These are phyloP conservation scores for Cunninghamia lanceolata DNA, from an alignment of 75 land plant genomes.

Conservation along the genomic window DNA sequence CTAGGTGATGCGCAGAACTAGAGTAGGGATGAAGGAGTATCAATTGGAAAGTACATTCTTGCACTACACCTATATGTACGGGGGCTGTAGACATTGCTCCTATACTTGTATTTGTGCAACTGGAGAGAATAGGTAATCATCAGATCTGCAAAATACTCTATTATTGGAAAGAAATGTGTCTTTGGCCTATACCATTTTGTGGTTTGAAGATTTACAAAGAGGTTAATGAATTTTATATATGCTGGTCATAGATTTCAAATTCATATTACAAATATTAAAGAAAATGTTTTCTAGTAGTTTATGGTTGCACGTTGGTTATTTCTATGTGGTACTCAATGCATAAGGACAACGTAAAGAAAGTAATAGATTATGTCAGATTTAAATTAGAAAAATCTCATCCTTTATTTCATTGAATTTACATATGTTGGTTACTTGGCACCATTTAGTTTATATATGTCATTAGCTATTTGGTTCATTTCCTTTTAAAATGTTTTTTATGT, in stretches of 20 bases:
- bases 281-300: neutral
- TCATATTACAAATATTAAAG: neutral
- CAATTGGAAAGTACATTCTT: conserved; percentile 83
- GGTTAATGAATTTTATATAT: neutral
- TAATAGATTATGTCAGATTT: neutral
- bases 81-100: conserved; percentile 92
- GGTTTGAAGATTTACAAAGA: neutral
- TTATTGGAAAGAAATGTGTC: neutral
- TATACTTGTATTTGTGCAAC: conserved; percentile 98
- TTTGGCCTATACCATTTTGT: neutral
- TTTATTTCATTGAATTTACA: neutral
- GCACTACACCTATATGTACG: conserved; percentile 79
- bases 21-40: conserved; percentile 87
- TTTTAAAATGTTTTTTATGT: neutral
- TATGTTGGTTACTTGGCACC: neutral
- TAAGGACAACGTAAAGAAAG: neutral
- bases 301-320: neutral
- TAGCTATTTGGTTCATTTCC: neutral
- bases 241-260: neutral
- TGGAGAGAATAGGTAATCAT: conserved; percentile 69
- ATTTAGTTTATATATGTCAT: neutral
- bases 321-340: neutral
- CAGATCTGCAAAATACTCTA: neutral
- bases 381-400: neutral
- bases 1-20: conserved; percentile 77